Base-by-base conservation (phyloP, 2,329 filamentous ascomycete genomes). In the Magnaporthiopsis incrustans region DNA sequence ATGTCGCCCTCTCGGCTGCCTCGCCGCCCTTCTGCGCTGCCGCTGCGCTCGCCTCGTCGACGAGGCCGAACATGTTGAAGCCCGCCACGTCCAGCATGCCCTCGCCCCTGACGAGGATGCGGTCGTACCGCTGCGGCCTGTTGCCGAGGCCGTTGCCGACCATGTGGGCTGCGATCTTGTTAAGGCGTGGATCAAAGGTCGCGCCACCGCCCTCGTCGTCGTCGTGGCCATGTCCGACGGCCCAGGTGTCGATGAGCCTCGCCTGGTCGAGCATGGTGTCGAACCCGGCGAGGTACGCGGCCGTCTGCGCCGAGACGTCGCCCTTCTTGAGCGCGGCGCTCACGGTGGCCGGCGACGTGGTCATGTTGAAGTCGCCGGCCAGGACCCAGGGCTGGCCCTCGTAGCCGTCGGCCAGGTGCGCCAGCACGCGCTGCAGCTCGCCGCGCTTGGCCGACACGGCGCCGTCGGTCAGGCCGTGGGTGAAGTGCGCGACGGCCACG, bases 311-410 rank as follows among this genome's bases (percentile, higher is more conserved):
- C 0, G 84, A 83, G n/a, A 89, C 81, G 6, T 77, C 73, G n/a
- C 81, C 80, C 63, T 77, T 80, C 64, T 79, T 77, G 1, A 83
- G 67, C 0, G 86, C 84, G 4, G 76, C 74, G 14, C 82, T 75
- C 44, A 89, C 81, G 0, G 85, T 84, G 63, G 78, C 77, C 1
- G 77, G 74, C 1, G 87, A 89, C 0, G 85, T 87, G 8, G 82
- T 77, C 30, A 89, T 75, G 68, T 89, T 89, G 71, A 89, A 86
- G 69, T 89, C 86, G 3, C 87, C 87, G 0, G 83, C 82, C 26
- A 90, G 68, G 4, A 89, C 75, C 77, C 81, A 85, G 5, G 83
- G 78, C 53, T 80, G 77, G 0, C 72, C 64, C 1, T 73, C 67
- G 60, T 84, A 81, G 0, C 73, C 68, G 1, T 66, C 68, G 0